phyloP scores from a whole-genome alignment of 164 flowering plant genomes.

The Stephania cephalantha region DNA sequence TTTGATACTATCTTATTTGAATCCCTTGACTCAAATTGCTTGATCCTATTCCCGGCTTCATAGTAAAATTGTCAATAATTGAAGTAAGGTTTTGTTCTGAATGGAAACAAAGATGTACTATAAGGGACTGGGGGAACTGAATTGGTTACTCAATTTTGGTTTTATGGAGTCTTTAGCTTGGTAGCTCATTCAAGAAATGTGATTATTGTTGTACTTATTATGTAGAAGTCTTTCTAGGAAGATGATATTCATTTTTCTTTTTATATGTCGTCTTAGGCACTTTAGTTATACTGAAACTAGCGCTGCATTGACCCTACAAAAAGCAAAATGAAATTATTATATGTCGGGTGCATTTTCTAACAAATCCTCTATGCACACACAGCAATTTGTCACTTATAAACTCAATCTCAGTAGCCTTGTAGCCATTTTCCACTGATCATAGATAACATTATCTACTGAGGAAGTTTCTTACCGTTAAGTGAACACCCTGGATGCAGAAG shows the following conservation, averaged over 20 bases:
- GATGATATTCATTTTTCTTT: too few relatives aligned
- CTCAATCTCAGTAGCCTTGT: not conserved
- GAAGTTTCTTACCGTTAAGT: not conserved
- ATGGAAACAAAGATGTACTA: not conserved
- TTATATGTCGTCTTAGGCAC: too few relatives aligned
- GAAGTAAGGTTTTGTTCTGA: not conserved
- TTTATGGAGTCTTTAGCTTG: too few relatives aligned
- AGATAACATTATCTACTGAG: not conserved
- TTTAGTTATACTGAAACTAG: too few relatives aligned
- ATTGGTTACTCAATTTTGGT: too few relatives aligned
- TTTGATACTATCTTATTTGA: not conserved
- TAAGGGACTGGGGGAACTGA: too few relatives aligned
- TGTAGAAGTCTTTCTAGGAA: too few relatives aligned
- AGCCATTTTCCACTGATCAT: not conserved
- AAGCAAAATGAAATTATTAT: too few relatives aligned
- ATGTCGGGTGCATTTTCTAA: too few relatives aligned
- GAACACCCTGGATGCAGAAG: conserved; percentile 24
- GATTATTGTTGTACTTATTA: too few relatives aligned
- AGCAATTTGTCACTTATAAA: not conserved
- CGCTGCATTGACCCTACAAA: too few relatives aligned
- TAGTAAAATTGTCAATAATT: not conserved
- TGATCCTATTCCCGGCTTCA: not conserved
- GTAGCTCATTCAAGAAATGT: too few relatives aligned
- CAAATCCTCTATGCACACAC: not conserved
- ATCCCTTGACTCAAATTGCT: not conserved